phyloP scores from a whole-genome alignment of 164 flowering plant species.

The Magnolia kwangsiensis region DNA sequence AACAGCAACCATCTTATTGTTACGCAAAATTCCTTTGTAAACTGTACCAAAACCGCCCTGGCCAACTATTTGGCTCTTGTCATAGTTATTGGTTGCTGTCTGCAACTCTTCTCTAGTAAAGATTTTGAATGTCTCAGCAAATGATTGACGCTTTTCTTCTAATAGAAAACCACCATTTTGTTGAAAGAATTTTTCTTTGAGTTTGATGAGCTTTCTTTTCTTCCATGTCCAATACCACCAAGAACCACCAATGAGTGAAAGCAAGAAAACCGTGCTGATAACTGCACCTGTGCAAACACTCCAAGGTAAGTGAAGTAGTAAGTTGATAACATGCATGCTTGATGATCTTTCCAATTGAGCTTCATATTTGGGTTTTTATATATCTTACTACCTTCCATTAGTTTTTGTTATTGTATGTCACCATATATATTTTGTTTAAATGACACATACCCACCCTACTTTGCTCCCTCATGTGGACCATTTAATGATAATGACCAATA shows the following conservation, averaged over 20 bases:
- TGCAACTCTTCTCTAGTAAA: slow-evolving; percentile 12
- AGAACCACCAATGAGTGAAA: neutral
- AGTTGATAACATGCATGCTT: too few species aligned
- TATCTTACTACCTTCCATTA: too few species aligned
- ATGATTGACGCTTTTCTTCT: too few species aligned
- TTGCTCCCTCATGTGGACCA: too few species aligned
- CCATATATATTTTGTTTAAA: too few species aligned
- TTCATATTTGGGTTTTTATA: too few species aligned
- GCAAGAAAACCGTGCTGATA: neutral
- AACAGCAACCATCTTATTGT: slow-evolving; percentile 16
- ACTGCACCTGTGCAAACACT: neutral
- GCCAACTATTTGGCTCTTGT: slow-evolving; percentile 10
- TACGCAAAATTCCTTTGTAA: slow-evolving; percentile 16
- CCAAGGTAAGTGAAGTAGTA: neutral
- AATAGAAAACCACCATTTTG: neutral
- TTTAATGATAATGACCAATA: too few species aligned
- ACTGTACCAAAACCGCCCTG: slow-evolving; percentile 22
- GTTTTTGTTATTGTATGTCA: neutral
- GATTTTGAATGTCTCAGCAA: neutral
- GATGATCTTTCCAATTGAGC: too few species aligned
- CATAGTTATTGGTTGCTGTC: slow-evolving; percentile 16
- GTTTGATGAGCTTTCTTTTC: slow-evolving; percentile 11
- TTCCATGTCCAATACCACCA: slow-evolving; percentile 4
- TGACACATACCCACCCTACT: too few species aligned
- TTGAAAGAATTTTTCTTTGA: slow-evolving; percentile 4